Base-by-base conservation (phyloP, 2,329 filamentous ascomycete genomes). In the Botrytis paeoniae region DNA sequence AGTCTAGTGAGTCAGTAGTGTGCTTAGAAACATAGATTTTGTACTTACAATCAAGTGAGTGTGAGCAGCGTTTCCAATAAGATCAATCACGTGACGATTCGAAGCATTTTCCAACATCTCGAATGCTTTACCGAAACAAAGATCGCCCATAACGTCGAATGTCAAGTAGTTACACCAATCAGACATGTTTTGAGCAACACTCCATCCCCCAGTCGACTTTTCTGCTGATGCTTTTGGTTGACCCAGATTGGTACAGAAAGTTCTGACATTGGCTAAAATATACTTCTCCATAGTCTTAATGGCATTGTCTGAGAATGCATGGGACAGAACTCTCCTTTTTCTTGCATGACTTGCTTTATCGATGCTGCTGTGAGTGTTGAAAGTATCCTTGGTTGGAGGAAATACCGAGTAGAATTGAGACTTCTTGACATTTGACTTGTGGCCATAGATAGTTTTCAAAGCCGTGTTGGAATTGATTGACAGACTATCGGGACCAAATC, bases 401-500 rank as follows among this genome's bases (percentile, higher is more conserved):
- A 93, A 93, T 59, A 89, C 90, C 76, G 92, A 87, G 83, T 93
- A 93, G 83, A 93, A 93, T 77, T 90, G 86, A 59, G 90, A 86
- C 83, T 93, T 93, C 81, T 86, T 84, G 43, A 91, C 88, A 74
- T 90, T 90, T 80, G 87, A 82, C 66, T 85, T 85, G 83, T 89
- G 89, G 76, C 89, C 88, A 82, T 91, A 90, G 75, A 92, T 91
- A 29, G 89, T 86, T 80, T 89, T 89, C 73, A 93, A 84, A 0
- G 92, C 91, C 12, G 87, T 86, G 74, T 87, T 87, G 71, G 89
- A 91, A 85, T 96, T 95, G 83, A 97, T 89, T 1, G 91, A 93
- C 60, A 97, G 83, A 74, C 88, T 89, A 81, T 94, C 93, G 62
- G 93, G 93, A 0, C 92, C 92, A 76, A 92, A 93, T 41, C 93